Base-by-base conservation (phyloP, 139 green algal genomes). In the Spirogloea muscicola region DNA sequence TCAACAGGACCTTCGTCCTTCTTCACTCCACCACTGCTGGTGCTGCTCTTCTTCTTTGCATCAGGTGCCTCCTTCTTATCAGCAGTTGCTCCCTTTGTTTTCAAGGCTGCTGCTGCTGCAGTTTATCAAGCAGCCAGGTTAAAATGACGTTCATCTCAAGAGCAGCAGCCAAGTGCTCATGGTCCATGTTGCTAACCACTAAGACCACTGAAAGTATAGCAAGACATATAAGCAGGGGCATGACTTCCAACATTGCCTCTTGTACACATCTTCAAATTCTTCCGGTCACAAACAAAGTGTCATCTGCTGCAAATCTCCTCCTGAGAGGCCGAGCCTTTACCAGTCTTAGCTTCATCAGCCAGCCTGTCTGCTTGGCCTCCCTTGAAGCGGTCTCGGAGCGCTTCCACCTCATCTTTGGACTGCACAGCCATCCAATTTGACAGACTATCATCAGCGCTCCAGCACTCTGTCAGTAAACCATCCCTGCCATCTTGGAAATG, bases 381-480 rank as follows among this genome's bases (percentile, higher is more conserved):
- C 6, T 49, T 29, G 34, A 82, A 82, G 5, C 39, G 33, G 2
- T 64, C 7, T 25, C 69, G 29, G 49, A 69, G 61, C 6, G 65
- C 52, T 1, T 58, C 68, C 16, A 82, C 68, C 44, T 80, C 68
- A 13, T 79, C 70, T 58, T 82, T 78, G 39, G 87, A 77, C 51
- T 69, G 64, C 43, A 80, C 79, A 38, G 86, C 86, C 51, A n/a
- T n/a, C n/a, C n/a, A n/a, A n/a, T n/a, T n/a, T n/a, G n/a, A n/a
- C n/a, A n/a, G n/a, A n/a, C n/a, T n/a, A n/a, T n/a, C n/a, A n/a
- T n/a, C n/a, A n/a, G n/a, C n/a, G n/a, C n/a, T n/a, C n/a, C n/a
- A n/a, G n/a, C n/a, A n/a, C n/a, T n/a, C n/a, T n/a, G n/a, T n/a
- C n/a, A n/a, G n/a, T n/a, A n/a, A n/a, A n/a, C n/a, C n/a, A n/a